These are phyloP conservation scores for Solanum rostratum DNA, from an alignment of 257 asterid genomes.

Conservation along the genomic window DNA sequence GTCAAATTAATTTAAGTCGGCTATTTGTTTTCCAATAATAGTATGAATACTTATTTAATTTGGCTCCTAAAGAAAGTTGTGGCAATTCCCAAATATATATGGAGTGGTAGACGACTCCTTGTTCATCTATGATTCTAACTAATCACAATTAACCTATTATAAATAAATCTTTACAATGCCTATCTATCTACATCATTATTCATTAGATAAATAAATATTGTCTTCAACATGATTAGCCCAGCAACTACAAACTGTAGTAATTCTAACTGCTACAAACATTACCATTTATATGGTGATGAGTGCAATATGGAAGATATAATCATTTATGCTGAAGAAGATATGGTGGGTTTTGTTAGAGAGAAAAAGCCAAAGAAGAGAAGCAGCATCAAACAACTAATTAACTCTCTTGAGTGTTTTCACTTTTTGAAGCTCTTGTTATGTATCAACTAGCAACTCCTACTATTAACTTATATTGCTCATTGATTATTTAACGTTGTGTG, in stretches of 20 bases:
- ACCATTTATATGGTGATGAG: neutral
- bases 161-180: neutral
- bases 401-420: neutral
- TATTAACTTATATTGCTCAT: too few relatives aligned
- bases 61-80: neutral
- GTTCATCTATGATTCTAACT: neutral
- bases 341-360: neutral
- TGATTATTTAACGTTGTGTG: too few relatives aligned
- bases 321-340: neutral
- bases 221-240: neutral
- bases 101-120: neutral
- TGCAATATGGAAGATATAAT: neutral
- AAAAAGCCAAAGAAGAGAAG: neutral
- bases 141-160: neutral
- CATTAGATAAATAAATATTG: neutral
- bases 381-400: neutral
- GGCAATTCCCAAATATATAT: neutral
- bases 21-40: too few relatives aligned
- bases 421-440: neutral
- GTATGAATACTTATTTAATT: too few relatives aligned
- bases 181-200: neutral
- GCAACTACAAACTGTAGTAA: neutral
- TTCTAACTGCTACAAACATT: neutral
- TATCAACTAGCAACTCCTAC: neutral
- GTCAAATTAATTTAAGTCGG: too few relatives aligned